Percentiles rank a stretch among this genome's conserved stretches.
phyloP scores from a whole-genome alignment of 345 rosid genomes.

The Eucalyptus pauciflora region DNA sequence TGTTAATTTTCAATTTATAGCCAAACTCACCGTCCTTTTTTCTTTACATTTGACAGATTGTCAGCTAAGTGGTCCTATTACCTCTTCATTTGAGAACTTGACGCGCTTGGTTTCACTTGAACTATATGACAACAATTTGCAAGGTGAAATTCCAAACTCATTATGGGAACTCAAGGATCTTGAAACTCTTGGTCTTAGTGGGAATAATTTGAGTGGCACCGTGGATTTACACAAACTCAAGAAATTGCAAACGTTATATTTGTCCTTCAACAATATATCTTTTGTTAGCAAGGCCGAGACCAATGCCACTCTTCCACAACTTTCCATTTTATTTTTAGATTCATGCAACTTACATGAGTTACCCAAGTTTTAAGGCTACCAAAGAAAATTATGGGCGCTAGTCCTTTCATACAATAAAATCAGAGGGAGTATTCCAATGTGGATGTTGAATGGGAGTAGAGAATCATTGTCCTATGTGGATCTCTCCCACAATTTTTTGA shows the following conservation, averaged over 20 bases:
- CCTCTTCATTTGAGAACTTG: neutral
- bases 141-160: neutral
- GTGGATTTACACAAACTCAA: neutral
- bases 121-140: no score
- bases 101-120: no score
- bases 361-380: neutral
- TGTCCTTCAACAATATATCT: neutral
- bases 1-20: no score
- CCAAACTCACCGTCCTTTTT: neutral
- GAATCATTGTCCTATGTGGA: rapidly evolving
- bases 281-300: neutral
- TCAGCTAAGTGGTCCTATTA: neutral
- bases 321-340: rapidly evolving
- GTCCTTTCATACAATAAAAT: no score
- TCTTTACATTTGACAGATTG: neutral
- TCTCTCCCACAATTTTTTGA: no score
- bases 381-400: neutral
- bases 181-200: rapidly evolving
- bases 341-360: neutral
- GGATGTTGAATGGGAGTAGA: no score
- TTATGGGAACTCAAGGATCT: neutral
- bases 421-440: no score
- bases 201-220: neutral
- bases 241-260: rapidly evolving
- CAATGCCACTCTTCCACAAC: neutral